A percentile compares a stretch with the other conserved stretches of the same genome.
Conservation (phyloP, 2,329 filamentous ascomycete genomes). For the Fusarium sublunatum region DNA sequence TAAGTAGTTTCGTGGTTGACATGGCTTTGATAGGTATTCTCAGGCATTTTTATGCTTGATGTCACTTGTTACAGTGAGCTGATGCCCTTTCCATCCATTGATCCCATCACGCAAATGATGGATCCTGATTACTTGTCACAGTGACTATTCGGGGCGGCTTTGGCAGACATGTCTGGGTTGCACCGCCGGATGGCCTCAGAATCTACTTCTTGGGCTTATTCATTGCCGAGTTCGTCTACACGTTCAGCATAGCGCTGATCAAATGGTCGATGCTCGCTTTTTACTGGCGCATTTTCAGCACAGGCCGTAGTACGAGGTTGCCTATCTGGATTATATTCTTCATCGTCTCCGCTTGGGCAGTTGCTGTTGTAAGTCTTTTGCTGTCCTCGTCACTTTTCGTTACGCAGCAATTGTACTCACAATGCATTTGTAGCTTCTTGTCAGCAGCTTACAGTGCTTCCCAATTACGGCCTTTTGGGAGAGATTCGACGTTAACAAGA, state of each 20-base stretch:
- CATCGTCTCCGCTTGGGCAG: background rate
- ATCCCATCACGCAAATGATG: too few relatives aligned
- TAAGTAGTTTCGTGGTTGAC: too few relatives aligned
- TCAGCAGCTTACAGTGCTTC: background rate
- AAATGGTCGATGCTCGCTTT: conserved; percentile 3
- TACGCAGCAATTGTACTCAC: background rate
- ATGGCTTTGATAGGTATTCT: background rate
- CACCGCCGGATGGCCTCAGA: background rate
- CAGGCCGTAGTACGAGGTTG: background rate
- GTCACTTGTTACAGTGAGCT: background rate
- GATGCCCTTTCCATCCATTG: too few relatives aligned
- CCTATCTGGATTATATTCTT: background rate
- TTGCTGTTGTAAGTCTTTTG: background rate
- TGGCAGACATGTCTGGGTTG: background rate
- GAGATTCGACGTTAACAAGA: background rate
- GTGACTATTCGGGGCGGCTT: background rate
- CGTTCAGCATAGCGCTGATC: background rate
- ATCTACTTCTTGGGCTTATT: background rate
- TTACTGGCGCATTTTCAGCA: background rate
- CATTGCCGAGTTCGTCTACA: background rate
- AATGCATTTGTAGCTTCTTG: background rate
- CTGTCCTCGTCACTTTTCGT: too few relatives aligned
- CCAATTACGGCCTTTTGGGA: background rate
- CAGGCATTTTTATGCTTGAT: background rate
- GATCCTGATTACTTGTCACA: too few relatives aligned